phyloP scores from a whole-genome alignment of 1,139 yeast species.

The Scheffersomyces parashehatae region DNA sequence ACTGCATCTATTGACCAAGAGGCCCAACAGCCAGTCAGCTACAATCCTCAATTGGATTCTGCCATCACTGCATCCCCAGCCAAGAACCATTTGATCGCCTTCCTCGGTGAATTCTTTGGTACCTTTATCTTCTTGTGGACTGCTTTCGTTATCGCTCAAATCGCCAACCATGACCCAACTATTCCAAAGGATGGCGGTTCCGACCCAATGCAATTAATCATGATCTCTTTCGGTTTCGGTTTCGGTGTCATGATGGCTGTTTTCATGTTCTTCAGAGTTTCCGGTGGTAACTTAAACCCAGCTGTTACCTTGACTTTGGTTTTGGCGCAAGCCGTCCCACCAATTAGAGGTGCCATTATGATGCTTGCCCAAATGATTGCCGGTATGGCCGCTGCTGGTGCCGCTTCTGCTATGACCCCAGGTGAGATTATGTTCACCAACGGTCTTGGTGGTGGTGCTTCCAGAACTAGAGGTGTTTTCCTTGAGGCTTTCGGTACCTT shows the following conservation, averaged over 20 bases:
- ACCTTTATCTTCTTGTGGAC: conserved; percentile 82
- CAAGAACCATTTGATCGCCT: conserved; percentile 38
- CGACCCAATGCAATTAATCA: conserved; percentile 67
- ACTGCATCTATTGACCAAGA: conserved; percentile 25
- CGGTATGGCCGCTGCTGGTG: conserved; percentile 93
- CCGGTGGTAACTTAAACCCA: conserved; percentile 92
- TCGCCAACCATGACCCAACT: conserved; percentile 68
- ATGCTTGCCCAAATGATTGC: conserved; percentile 71
- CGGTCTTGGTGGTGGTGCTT: conserved; percentile 69
- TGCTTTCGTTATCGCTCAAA: conserved; percentile 82
- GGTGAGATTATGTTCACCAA: conserved; percentile 76
- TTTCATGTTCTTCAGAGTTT: conserved; percentile 72
- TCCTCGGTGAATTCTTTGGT: conserved; percentile 71
- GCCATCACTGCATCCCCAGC: conserved; percentile 20
- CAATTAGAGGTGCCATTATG: conserved; percentile 69
- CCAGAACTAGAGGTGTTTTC: conserved; percentile 75
- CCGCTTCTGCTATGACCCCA: conserved; percentile 85
- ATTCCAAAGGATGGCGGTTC: conserved; percentile 44
- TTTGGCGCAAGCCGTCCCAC: conserved; percentile 71
- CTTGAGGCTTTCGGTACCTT: conserved; percentile 82
- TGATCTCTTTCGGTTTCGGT: conserved; percentile 89
- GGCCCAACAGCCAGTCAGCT: conserved; percentile 28
- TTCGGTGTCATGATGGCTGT: conserved; percentile 79
- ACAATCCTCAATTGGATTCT: conserved; percentile 25
- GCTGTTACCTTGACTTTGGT: conserved; percentile 78